These are phyloP conservation scores for Penicillium diatomitis DNA, from an alignment of 495 filamentous ascomycete genomes.

Conservation along the genomic window DNA sequence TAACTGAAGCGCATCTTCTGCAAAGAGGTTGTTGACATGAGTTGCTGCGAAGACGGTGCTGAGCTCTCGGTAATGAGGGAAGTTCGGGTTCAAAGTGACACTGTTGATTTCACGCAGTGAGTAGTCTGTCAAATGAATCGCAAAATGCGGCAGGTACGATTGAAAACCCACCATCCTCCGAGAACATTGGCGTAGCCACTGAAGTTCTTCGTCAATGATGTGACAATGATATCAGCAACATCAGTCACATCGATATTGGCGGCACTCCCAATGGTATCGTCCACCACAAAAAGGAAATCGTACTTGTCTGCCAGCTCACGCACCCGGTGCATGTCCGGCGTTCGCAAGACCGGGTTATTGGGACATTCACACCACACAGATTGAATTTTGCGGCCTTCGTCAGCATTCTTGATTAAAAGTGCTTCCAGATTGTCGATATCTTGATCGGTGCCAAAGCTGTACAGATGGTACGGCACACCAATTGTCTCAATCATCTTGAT, in stretches of 20 bases:
- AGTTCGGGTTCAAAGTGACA: constrained; percentile 11
- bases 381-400: constrained; percentile 12
- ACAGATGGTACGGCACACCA: constrained; percentile 21
- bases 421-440: constrained; percentile 30
- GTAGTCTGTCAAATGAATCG: background rate
- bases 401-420: background rate
- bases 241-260: constrained; percentile 34
- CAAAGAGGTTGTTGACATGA: constrained; percentile 10
- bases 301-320: constrained; percentile 29
- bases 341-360: constrained; percentile 35
- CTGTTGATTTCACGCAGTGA: background rate
- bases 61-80: background rate
- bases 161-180: constrained; percentile 14
- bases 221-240: constrained; percentile 19
- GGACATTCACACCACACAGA: constrained; percentile 29
- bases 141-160: background rate
- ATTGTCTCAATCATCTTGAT: constrained; percentile 19
- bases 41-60: background rate
- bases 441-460: constrained; percentile 16
- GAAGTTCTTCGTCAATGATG: constrained; percentile 26
- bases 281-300: constrained; percentile 35
- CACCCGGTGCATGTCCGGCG: constrained; percentile 35
- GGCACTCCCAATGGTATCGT: constrained; percentile 43
- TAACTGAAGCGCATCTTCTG: constrained; percentile 10
- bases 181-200: constrained; percentile 21